Conservation (phyloP, 2,329 filamentous ascomycete species). For the Neonectria faginata region DNA sequence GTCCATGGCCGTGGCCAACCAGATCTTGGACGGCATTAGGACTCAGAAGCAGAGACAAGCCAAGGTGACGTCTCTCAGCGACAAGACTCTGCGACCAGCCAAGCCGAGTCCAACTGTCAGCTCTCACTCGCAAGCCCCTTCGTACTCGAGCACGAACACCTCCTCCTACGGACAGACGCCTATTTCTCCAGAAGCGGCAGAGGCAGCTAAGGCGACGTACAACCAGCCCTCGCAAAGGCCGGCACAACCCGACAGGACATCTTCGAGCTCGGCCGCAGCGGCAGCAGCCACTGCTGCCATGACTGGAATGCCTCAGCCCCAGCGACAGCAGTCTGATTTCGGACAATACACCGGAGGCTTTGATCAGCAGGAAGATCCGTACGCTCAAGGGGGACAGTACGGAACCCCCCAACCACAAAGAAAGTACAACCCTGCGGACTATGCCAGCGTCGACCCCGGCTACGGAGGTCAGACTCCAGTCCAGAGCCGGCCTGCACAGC, state of each 20-base stretch:
- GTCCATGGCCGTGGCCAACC: conserved; percentile 97
- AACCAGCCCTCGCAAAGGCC: conserved; percentile 65
- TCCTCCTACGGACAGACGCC: conserved; percentile 40
- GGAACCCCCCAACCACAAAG: conserved; percentile 61
- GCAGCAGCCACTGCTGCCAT: conserved; percentile 70
- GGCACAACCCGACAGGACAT: conserved; percentile 64
- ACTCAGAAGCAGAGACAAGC: conserved; percentile 77
- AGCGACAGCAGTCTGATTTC: conserved; percentile 50
- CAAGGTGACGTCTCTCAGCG: conserved; percentile 69
- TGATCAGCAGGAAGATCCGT: conserved; percentile 53
- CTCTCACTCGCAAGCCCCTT: conserved; percentile 49
- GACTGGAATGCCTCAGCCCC: conserved; percentile 58
- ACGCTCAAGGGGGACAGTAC: conserved; percentile 51
- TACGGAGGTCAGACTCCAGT: conserved; percentile 53
- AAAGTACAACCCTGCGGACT: conserved; percentile 83
- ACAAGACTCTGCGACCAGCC: conserved; percentile 72
- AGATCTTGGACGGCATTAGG: conserved; percentile 89
- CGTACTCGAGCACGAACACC: conserved; percentile 49
- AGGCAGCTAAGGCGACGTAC: conserved; percentile 75
- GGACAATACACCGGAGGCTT: conserved; percentile 50
- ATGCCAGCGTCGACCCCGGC: conserved; percentile 69
- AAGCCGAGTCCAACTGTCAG: conserved; percentile 59
- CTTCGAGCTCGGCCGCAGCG: conserved; percentile 66
- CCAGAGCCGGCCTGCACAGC: conserved; percentile 50
- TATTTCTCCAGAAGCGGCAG: conserved; percentile 63